Evolutionary conservation across 2,329 filamentous ascomycete genomes (phyloP), one percentile per base, ranked within the genome.

Genomic region (Stagonosporopsis chrysanthemi): DNA sequence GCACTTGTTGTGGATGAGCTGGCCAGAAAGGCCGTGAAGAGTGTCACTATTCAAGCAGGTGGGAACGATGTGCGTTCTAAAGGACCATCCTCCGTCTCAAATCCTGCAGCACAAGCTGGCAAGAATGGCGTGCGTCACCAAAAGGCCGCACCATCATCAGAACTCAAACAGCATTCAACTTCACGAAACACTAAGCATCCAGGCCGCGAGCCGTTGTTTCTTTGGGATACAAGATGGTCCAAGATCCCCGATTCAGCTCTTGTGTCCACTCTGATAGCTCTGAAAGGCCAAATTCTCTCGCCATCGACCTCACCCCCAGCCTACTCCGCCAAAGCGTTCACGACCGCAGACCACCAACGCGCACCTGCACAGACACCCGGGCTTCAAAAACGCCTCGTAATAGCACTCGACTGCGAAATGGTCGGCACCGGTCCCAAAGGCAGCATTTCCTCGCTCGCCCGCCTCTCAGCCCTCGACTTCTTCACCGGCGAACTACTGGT

Each of bases 401-500:
- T 60, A 14, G 40, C 46, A 0, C 40, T 60, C 4, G 53, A 61
- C 31, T 61, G 58, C 38, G 58, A 61, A 22, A 61, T 61, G 58
- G 38, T 57, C 1, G 36, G 55, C n/a, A 49, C 47, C 2, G 40
- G 42, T 15, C 36, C 6, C 23, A 33, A 35, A 24, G 42, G 39
- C 7, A 36, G 7, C 17, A 29, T 23, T 2, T 53, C 45, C 6
- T 75, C 75, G 56, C 59, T 77, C 3, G 77, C 78, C n/a, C 74
- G 71, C 11, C 48, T 82, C 9, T 75, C 70, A 26, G 78, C 69
- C 7, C 68, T 81, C 33, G 82, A 84, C 65, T 79, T 79, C 46
- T 51, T 83, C 26, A 81, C 79, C 3, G 80, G 81, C 6, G 75
- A 78, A n/a, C 58, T 80, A 2, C 67, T 84, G 15, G 73, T 84